These are phyloP conservation scores for Aristolochia californica DNA, from an alignment of 164 flowering plant genomes.

Conservation along the genomic window DNA sequence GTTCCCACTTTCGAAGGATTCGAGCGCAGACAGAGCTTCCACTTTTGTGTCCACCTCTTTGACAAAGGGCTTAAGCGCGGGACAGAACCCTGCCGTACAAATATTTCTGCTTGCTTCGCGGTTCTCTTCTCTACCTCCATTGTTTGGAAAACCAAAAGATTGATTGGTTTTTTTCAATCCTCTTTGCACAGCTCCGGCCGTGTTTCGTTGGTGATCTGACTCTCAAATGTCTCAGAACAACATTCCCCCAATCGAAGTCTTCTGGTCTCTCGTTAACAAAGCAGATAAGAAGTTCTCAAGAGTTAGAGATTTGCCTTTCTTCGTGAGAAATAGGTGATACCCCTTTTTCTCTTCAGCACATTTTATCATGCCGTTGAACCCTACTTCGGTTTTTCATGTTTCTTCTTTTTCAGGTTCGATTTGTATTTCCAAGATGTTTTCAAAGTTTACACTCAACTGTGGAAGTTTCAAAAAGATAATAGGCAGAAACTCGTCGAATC, in stretches of 20 bases:
- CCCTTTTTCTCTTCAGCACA: background rate
- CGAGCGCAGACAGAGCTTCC: too few relatives aligned
- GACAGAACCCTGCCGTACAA: too few relatives aligned
- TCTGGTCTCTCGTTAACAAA: constrained; percentile 72
- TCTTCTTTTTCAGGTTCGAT: constrained; percentile 45
- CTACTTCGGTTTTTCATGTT: background rate
- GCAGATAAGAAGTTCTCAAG: constrained; percentile 92
- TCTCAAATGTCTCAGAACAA: constrained; percentile 18
- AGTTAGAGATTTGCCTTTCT: constrained; percentile 69
- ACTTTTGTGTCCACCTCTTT: too few relatives aligned
- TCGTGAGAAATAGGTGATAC: constrained; percentile 52
- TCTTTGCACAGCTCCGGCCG: too few relatives aligned
- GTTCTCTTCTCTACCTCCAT: too few relatives aligned
- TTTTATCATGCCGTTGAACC: background rate
- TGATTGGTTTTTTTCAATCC: too few relatives aligned
- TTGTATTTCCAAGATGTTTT: constrained; percentile 75
- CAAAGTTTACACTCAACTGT: constrained; percentile 74
- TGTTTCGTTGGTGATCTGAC: too few relatives aligned
- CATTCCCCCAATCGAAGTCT: constrained; percentile 62
- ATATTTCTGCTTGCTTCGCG: too few relatives aligned
- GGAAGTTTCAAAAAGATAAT: constrained; percentile 94
- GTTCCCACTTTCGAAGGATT: too few relatives aligned
- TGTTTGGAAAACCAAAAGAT: too few relatives aligned
- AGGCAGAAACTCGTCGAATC: constrained; percentile 78
- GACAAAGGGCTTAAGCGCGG: too few relatives aligned